Evolutionary conservation across 1,284 basidiomycete species (phyloP), one percentile per base, ranked within the genome.

Genomic region (Apiotrichum montevideense): DNA sequence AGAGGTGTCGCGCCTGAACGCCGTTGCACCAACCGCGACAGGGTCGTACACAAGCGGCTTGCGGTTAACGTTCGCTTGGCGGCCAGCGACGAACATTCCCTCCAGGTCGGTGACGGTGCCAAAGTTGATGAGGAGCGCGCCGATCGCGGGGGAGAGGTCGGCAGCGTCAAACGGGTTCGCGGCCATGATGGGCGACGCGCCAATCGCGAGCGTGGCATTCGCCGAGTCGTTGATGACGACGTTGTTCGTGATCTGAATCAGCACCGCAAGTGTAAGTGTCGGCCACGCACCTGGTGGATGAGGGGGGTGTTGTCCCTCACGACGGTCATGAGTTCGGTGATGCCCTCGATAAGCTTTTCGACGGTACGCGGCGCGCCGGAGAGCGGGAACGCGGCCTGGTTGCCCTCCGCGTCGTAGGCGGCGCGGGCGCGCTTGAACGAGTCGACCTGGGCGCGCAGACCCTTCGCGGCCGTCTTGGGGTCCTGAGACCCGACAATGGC

Each of bases 121-220:
- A 63, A 96, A 90, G 75, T 98, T 98, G 63, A 97, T 79, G 9
- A 98, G 81, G 6, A 96, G 79, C 0, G 84, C 85, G 7, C 85
- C 84, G 44, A 83, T 83, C 33, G 86, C 82, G 14, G 79, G 79
- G 52, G 84, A 82, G 13, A 98, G 80, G 63, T 95, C 90, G 33
- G 83, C 81, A 79, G 92, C 91, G 73, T 98, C 94, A 61, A 83
- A 79, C 0, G 86, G 82, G 39, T 87, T 84, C 35, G 87, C 87
- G 5, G 90, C 88, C 93, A 97, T 98, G 71, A 97, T 95, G 1
- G 94, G 94, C 53, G 89, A 92, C 11, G 86, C 90, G 37, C 89
- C 88, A 5, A 97, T 74, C 0, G 92, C 90, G 9, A 98, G 81
- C 0, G 93, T 94, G 2, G 89, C 83, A 73, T 97, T 98, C 15